Evolutionary conservation across 1,284 basidiomycete species (phyloP).

Genomic region (Schizophyllum commune): DNA sequence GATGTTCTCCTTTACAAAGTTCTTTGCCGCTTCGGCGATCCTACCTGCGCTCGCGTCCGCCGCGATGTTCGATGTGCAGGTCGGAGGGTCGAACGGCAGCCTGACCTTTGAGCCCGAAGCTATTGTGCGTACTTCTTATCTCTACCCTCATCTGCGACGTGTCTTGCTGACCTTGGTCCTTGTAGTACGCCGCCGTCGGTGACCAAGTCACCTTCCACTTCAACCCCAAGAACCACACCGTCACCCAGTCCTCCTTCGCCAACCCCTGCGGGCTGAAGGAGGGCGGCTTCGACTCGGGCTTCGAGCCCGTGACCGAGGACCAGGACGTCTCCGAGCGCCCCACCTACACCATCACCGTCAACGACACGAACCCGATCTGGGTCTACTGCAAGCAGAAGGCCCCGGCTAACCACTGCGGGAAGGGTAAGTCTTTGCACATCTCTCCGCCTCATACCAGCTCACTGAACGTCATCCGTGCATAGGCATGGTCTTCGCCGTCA

Average conservation of each 20-base stretch:
- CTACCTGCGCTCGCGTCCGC: conserved; percentile 17
- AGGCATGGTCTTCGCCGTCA: conserved; percentile 41
- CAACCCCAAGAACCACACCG: conserved; percentile 35
- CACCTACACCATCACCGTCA: conserved; percentile 18
- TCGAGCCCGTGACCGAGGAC: conserved; percentile 29
- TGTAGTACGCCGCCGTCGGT: not conserved
- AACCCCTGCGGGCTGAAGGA: conserved; percentile 28
- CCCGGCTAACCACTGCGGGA: conserved; percentile 22
- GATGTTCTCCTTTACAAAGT: conserved; percentile 13
- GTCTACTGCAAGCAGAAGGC: conserved; percentile 31
- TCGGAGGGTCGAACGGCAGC: conserved; percentile 22
- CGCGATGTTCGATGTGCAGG: conserved; percentile 20
- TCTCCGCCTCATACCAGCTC: not conserved
- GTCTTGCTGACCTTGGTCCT: conserved; percentile 28
- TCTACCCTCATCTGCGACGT: conserved; percentile 25
- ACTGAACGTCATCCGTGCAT: conserved; percentile 9
- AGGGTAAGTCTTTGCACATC: conserved; percentile 13
- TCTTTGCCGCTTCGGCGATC: conserved; percentile 12
- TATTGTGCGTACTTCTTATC: conserved; percentile 22
- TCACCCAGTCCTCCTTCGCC: conserved; percentile 36
- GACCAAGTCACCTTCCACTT: conserved; percentile 6
- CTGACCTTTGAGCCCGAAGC: conserved; percentile 25
- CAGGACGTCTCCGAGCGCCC: conserved; percentile 15
- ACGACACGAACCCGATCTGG: conserved; percentile 29
- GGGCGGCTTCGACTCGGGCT: conserved; percentile 30